Evolutionary conservation across 176 grass and related monocot species (phyloP).

Genomic region (Canna indica): DNA sequence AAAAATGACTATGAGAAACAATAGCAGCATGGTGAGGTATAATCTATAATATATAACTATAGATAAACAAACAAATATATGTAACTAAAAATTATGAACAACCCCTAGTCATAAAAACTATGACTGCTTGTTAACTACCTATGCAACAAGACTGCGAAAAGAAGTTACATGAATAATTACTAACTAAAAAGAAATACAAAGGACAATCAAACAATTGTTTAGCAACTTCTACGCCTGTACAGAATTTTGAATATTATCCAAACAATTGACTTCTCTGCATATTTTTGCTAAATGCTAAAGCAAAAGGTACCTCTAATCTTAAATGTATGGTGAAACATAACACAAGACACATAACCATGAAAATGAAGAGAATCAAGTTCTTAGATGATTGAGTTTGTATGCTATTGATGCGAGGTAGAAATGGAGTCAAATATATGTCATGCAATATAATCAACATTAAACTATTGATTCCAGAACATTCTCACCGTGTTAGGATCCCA

Average conservation of each 20-base stretch:
- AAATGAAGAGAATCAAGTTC: neutral
- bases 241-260: neutral
- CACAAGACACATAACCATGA: neutral
- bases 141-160: no score
- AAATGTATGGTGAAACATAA: neutral
- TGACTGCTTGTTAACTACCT: no score
- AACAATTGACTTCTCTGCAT: neutral
- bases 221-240: neutral
- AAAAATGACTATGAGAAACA: no score
- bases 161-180: no score
- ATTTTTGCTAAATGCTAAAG: neutral
- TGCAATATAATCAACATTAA: slow-evolving; percentile 1
- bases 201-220: neutral
- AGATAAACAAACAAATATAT: no score
- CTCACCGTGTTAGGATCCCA: slow-evolving; percentile 97
- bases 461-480: slow-evolving; percentile 1
- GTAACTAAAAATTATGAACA: no score
- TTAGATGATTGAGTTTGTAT: neutral
- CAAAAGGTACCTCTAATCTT: neutral
- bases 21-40: no score
- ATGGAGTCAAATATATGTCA: neutral
- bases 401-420: neutral
- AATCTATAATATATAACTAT: no score
- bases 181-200: no score
- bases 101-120: no score